Base-by-base conservation (phyloP, 495 filamentous ascomycete genomes). In the Podospora pseudopauciseta region DNA sequence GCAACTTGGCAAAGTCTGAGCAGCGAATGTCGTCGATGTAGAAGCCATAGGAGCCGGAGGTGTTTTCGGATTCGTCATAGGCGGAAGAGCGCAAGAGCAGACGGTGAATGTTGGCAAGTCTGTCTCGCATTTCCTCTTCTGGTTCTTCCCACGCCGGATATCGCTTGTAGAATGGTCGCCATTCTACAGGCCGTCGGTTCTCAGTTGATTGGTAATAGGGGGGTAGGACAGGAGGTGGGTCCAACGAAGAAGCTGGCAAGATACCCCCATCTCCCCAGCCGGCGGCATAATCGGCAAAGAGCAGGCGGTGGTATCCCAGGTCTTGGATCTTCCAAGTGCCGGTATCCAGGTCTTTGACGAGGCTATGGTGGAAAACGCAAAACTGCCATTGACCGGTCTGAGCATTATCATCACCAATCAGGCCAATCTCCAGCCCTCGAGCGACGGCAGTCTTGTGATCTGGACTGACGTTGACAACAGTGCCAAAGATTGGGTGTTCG, bases 401-500 rank as follows among this genome's bases (percentile, higher is more conserved):
- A 4, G 20, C 30, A 20, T 65, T 64, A 11, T 23, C 34, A 59
- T 68, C 65, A 49, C 71, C 71, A 5, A 73, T 59, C 58, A 73
- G 56, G 44, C 65, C 71, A 39, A 73, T 69, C 60, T 70, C 71
- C 13, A 73, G 63, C 30, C 71, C 71, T 5, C 71, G 68, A 15
- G 68, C 23, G 6, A 54, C 55, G 0, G 71, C 71, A 2, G 27
- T 16, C 23, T 27, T 44, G 13, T 57, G 59, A 39, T 66, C 60
- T 18, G 71, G 63, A n/a, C 28, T 55, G 49, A 73, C 26, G 11
- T 58, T 23, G 28, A 73, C 66, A 4, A 66, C 68, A 5, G 63
- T 70, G 28, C 70, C 62, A 63, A 65, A 73, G 60, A 73, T 73
- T 5, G 66, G 71, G 30, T 70, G 68, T 15, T 73, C 71, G 60